These are phyloP conservation scores for Kodamaea hsintzibuensis DNA, from an alignment of 805 yeast genomes.

Conservation along the genomic window DNA sequence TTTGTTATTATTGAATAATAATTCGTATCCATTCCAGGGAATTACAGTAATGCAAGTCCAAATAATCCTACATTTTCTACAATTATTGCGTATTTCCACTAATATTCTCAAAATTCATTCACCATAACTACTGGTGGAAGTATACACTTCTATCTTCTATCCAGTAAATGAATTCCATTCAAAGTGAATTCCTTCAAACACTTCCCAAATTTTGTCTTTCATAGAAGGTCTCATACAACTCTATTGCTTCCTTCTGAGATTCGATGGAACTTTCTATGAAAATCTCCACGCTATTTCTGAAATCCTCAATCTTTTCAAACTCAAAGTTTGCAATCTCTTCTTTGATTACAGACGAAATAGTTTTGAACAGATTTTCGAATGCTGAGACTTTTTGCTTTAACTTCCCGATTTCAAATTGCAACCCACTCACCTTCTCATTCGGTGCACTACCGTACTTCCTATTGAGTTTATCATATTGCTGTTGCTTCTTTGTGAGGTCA, in stretches of 20 bases:
- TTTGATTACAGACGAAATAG: conserved; percentile 64
- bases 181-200: not conserved
- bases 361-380: conserved; percentile 62
- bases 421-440: conserved; percentile 58
- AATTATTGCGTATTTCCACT: not conserved
- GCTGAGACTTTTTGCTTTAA: conserved; percentile 53
- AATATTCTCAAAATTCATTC: not conserved
- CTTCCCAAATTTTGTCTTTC: conserved; percentile 40
- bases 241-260: conserved; percentile 88
- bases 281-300: conserved; percentile 85
- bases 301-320: conserved; percentile 73
- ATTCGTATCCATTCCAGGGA: no score
- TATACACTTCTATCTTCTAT: not conserved
- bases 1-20: no score
- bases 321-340: conserved; percentile 71
- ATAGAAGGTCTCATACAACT: conserved; percentile 86
- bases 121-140: not conserved
- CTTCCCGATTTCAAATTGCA: conserved; percentile 59
- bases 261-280: conserved; percentile 89
- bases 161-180: not conserved
- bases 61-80: not conserved
- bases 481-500: conserved; percentile 47
- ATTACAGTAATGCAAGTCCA: no score
- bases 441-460: conserved; percentile 46
- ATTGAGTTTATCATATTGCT: conserved; percentile 44